phyloP scores from a whole-genome alignment of 257 asterid genomes.

The Nicotiana tomentosiformis region DNA sequence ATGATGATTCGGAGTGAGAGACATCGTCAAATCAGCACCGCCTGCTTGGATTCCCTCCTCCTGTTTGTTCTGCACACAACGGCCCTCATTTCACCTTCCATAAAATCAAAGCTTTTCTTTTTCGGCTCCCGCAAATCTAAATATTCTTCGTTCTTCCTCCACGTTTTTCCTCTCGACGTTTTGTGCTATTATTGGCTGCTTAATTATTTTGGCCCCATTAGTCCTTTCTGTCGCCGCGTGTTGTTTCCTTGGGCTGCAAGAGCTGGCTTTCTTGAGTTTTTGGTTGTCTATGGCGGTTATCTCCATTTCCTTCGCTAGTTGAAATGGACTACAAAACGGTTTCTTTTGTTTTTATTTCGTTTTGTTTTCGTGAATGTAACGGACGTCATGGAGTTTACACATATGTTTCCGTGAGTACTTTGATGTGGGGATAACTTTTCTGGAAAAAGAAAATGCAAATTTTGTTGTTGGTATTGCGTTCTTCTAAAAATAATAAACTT shows the following conservation, averaged over 20 bases:
- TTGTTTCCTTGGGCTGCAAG: not conserved
- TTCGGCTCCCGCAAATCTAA: not conserved
- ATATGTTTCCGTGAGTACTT: too few species aligned
- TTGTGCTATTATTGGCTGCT: conserved; percentile 17
- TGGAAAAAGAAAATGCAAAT: too few species aligned
- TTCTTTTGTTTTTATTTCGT: too few species aligned
- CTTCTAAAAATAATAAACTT: too few species aligned
- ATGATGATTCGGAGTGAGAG: not conserved
- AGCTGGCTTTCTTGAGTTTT: not conserved
- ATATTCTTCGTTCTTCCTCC: conserved; percentile 5
- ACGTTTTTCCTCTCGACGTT: conserved; percentile 15
- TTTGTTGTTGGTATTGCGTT: too few species aligned
- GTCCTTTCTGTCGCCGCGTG: not conserved
- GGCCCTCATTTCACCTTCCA: conserved; percentile 20
- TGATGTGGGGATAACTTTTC: too few species aligned
- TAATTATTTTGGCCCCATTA: not conserved
- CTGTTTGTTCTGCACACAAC: conserved; percentile 10
- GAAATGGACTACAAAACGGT: too few species aligned
- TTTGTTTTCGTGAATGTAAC: too few species aligned
- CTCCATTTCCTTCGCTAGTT: too few species aligned
- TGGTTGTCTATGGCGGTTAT: too few species aligned
- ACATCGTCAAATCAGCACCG: conserved; percentile 19
- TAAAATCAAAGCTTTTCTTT: not conserved
- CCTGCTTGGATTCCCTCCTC: not conserved
- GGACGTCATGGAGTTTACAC: too few species aligned